phyloP scores from a whole-genome alignment of 2,329 filamentous ascomycete species.

The Penicillium sp. region DNA sequence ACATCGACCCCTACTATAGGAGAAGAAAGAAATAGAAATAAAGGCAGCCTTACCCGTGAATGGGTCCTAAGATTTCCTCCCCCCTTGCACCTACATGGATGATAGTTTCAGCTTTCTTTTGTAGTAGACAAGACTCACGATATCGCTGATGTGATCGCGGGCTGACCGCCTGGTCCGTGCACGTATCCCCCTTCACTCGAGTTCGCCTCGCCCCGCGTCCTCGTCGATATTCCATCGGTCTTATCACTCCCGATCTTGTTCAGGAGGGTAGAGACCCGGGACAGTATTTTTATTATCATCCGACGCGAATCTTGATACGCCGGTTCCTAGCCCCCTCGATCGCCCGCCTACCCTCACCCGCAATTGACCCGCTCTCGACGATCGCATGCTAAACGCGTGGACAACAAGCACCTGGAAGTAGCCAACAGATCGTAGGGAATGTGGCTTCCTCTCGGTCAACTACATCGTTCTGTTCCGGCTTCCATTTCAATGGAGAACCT shows the following conservation, averaged over 20 bases:
- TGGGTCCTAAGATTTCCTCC: no score
- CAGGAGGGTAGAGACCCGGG: constrained; percentile 20
- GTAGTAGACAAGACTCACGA: not conserved
- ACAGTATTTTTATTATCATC: constrained; percentile 14
- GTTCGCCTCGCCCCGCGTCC: constrained; percentile 29
- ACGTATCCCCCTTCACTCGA: constrained; percentile 24
- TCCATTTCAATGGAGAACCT: constrained; percentile 43
- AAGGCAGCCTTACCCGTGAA: no score
- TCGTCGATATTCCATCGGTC: constrained; percentile 16
- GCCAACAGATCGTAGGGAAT: constrained; percentile 35
- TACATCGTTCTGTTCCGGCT: constrained; percentile 30
- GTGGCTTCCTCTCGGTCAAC: constrained; percentile 34
- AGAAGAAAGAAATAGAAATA: no score
- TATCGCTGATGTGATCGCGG: constrained; percentile 7
- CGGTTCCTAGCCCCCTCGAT: constrained; percentile 10
- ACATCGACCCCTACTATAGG: no score
- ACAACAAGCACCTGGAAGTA: constrained; percentile 12
- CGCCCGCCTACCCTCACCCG: constrained; percentile 10
- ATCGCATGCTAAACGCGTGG: constrained; percentile 16
- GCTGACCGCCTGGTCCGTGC: constrained; percentile 32
- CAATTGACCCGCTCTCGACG: constrained; percentile 21
- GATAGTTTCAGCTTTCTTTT: not conserved
- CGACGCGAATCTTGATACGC: constrained; percentile 5
- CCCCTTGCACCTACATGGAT: not conserved
- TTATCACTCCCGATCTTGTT: constrained; percentile 18